Evolutionary conservation across 495 filamentous ascomycete genomes (phyloP), one percentile per base, ranked within the genome.

Genomic region (Xylaria venustula): DNA sequence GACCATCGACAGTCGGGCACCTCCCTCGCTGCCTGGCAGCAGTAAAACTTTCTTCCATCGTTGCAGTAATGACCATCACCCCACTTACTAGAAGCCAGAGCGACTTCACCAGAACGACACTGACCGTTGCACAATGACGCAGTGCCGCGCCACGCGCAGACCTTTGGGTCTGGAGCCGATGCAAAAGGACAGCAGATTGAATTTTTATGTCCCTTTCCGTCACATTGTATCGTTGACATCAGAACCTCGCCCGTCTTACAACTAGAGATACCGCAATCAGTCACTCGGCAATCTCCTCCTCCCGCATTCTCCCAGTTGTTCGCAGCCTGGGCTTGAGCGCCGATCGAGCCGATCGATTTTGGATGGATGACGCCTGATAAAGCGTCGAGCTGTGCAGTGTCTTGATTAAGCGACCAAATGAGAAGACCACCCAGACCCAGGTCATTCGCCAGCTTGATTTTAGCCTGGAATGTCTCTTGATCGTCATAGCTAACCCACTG

Each of bases 371-470:
- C 28, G 7, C 42, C 60, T 3, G 25, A 7, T 12, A 69, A 56
- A 1, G 59, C 61, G 17, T 44, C 14, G 8, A 62, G 56, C 1
- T 66, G 36, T 8, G 60, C 50, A 1, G 54, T 59, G 54, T 75
- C 74, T 23, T 63, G 66, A 25, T 70, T 65, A n/a, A 71, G 58
- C 11, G 73, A 71, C 73, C 73, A 77, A 19, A 77, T 70, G 2
- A 75, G 28, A 2, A 66, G n/a, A n/a, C 75, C 72, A 11, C 59
- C 57, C 0, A 76, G 58, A 9, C 73, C 66, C 3, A 49, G 5
- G 0, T 57, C 34, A 41, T 78, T 76, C 1, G 80, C 79, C 17
- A 79, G 19, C 74, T 65, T 0, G 71, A 52, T 50, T 64, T 83
- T 82, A 34, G 62, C 51, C 58, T 75, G 60, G 51, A 83, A 71